Evolutionary conservation across 73 alveolate genomes (phyloP).

Genomic region (Symbiodinium pilosum): DNA sequence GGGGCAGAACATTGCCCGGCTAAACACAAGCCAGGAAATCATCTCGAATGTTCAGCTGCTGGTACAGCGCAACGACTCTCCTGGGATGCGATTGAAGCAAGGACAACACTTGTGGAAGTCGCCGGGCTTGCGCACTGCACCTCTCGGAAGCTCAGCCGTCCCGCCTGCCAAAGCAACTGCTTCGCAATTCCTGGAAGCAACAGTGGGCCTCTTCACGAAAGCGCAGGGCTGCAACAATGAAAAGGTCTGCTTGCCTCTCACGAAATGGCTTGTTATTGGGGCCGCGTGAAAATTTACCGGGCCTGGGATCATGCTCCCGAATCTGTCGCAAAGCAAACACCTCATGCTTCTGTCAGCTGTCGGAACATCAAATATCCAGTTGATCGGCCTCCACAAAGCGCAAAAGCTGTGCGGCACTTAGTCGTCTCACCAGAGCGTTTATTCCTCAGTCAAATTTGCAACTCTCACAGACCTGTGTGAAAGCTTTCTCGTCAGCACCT

Average conservation of each 20-base stretch:
- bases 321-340: constrained; percentile 43
- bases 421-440: not conserved
- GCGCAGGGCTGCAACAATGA: not conserved
- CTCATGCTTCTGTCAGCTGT: not conserved
- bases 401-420: constrained; percentile 27
- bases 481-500: too few relatives aligned
- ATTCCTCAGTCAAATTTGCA: not conserved
- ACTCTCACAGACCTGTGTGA: too few relatives aligned
- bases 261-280: not conserved
- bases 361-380: not conserved
- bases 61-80: constrained; percentile 54
- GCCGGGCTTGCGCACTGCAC: constrained; percentile 20
- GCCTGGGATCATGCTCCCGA: constrained; percentile 93
- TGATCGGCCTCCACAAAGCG: constrained; percentile 30
- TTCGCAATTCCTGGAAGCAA: too few relatives aligned
- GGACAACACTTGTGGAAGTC: too few relatives aligned
- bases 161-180: not conserved
- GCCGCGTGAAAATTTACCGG: not conserved
- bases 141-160: not conserved
- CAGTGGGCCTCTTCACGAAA: constrained; percentile 10
- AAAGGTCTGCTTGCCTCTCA: constrained; percentile 56
- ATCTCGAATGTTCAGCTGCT: constrained; percentile 68
- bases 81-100: not conserved
- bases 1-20: too few relatives aligned
- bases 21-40: not conserved